Percentiles rank a stretch among this genome's conserved stretches.
phyloP scores from a whole-genome alignment of 2,329 filamentous ascomycete genomes.

The Teratosphaeria pseudoeucalypti region DNA sequence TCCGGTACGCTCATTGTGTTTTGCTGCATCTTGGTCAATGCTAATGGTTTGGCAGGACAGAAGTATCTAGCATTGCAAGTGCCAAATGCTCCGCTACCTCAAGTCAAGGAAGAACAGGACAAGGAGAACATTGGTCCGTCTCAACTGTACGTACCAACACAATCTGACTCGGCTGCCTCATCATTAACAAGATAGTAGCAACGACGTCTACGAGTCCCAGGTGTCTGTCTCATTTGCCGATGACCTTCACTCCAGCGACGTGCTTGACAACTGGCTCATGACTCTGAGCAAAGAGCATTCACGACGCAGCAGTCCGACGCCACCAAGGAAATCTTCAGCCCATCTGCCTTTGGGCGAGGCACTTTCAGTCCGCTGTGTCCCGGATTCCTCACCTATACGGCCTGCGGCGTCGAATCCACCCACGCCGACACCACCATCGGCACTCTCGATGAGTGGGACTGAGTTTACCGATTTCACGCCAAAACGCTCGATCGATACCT shows the following conservation, averaged over 20 bases:
- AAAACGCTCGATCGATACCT: slow-evolving; percentile 13
- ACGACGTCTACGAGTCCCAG: slow-evolving; percentile 21
- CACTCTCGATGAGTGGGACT: slow-evolving; percentile 17
- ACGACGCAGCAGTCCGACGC: slow-evolving; percentile 2
- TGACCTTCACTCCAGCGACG: slow-evolving; percentile 16
- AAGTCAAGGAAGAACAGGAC: neutral
- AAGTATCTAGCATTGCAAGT: slow-evolving; percentile 17
- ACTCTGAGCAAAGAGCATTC: slow-evolving; percentile 14
- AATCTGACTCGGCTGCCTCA: neutral
- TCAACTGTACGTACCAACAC: slow-evolving; percentile 3
- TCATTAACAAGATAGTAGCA: slow-evolving; percentile 4
- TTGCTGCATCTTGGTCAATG: neutral
- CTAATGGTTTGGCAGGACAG: slow-evolving; percentile 14
- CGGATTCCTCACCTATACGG: slow-evolving; percentile 11
- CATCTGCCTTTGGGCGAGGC: slow-evolving; percentile 4
- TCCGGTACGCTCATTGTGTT: slow-evolving; percentile 1
- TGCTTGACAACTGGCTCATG: slow-evolving; percentile 20
- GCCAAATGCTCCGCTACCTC: neutral
- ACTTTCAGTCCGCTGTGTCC: neutral
- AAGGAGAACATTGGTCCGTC: neutral
- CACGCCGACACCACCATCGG: slow-evolving; percentile 19
- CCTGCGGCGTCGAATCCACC: slow-evolving; percentile 23
- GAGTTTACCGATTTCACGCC: slow-evolving; percentile 15
- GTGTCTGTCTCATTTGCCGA: slow-evolving; percentile 26
- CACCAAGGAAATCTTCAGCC: slow-evolving; percentile 4